Evolutionary conservation across 495 filamentous ascomycete species (phyloP), one percentile per base, ranked within the genome.

Genomic region (Podospora tetraspora): DNA sequence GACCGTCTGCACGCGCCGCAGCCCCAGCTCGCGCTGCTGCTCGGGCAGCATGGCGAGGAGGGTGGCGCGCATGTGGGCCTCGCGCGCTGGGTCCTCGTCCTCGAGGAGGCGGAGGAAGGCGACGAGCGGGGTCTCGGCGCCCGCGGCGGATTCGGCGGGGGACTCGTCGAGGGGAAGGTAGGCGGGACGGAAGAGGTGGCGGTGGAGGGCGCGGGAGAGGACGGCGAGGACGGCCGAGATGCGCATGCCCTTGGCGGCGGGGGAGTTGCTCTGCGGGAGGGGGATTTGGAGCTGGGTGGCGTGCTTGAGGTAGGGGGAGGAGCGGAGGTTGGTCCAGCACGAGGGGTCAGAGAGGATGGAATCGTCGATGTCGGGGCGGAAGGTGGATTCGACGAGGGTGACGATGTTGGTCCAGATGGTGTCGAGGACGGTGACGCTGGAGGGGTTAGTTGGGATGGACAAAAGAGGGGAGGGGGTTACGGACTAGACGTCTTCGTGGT

Each of bases 341-440:
- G 76, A 78, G 2, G 74, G 69, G 66, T 79, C 77, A 7, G 67
- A 29, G 3, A 79, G 74, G 63, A 74, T 74, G n/a, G 56, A 21
- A 10, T 76, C 72, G 63, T 76, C 74, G 58, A 79, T 76, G 69
- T 77, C 74, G 22, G 72, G 76, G 22, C 76, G 74, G 74, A 79
- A 79, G 16, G 76, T 75, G 19, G 32, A 63, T 34, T 78, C 77
- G 66, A 79, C 76, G 8, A 79, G 76, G 23, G 72, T 75, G 19
- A 79, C 74, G 59, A 78, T 74, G 27, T 75, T 74, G 29, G 77
- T 79, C 77, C 77, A 79, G 69, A 79, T 79, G 61, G 72, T 78
- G 73, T 79, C 77, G 43, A 79, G 77, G 29, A 75, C 73, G 11
- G 69, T 71, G 43, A 79, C 77, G 61, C 75, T 77, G 23, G 19